Percentiles rank a stretch among this genome's conserved stretches.
Conservation (phyloP, 208 protist genomes). For the Porcisia deanei region DNA sequence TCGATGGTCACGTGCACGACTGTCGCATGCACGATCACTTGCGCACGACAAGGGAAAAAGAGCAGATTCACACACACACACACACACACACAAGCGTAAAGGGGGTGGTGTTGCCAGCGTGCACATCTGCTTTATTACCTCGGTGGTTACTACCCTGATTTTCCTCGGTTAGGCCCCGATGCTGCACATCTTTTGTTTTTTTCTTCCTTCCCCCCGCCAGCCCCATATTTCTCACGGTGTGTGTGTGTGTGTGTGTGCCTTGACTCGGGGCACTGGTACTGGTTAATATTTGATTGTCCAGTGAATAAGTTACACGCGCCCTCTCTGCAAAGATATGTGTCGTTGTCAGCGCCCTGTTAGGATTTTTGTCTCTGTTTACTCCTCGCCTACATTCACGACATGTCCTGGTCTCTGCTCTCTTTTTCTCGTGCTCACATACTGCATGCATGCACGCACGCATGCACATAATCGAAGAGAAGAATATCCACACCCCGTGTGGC, state of each 20-base stretch:
- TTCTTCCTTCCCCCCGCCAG: too few relatives aligned
- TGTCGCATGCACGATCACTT: neutral
- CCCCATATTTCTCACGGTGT: too few relatives aligned
- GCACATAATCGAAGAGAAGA: neutral
- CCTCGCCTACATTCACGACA: neutral
- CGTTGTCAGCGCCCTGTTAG: neutral
- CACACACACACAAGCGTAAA: too few relatives aligned
- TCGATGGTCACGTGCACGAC: neutral
- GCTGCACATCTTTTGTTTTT: too few relatives aligned
- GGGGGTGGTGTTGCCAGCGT: too few relatives aligned
- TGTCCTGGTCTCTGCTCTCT: neutral
- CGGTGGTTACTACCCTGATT: too few relatives aligned
- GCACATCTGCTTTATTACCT: too few relatives aligned
- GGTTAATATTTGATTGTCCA: neutral
- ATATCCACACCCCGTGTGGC: too few relatives aligned
- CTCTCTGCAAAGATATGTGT: neutral
- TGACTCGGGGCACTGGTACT: too few relatives aligned
- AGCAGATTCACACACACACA: too few relatives aligned
- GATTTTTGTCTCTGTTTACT: neutral
- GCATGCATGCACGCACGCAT: neutral
- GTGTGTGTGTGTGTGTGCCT: too few relatives aligned
- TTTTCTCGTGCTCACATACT: constrained; percentile 13
- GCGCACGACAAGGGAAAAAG: neutral
- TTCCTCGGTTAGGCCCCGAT: too few relatives aligned
- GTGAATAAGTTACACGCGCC: neutral